Conservation (phyloP, 805 yeast genomes). For the Cyberlindnera samutprakarnensis region DNA sequence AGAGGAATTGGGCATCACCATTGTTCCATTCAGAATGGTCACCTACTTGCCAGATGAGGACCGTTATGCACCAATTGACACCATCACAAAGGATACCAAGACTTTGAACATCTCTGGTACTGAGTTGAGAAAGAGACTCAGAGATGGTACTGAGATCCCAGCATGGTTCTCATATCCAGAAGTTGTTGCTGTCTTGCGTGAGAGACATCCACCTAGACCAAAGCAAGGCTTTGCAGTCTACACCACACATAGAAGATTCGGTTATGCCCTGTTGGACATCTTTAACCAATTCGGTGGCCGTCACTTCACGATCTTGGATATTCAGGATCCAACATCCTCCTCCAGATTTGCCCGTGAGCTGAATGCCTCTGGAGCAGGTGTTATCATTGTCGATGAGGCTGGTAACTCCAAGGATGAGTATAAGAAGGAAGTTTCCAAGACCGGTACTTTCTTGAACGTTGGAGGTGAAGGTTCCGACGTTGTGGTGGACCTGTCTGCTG, state of each 20-base stretch:
- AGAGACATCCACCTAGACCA: constrained; percentile 86
- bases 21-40: constrained; percentile 95
- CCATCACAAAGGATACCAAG: constrained; percentile 69
- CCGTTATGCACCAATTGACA: constrained; percentile 91
- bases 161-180: constrained; percentile 98
- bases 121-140: constrained; percentile 80
- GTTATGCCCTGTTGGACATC: constrained; percentile 82
- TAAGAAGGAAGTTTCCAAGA: constrained; percentile 31
- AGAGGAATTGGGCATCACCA: constrained; percentile 77
- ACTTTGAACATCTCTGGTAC: constrained; percentile 94
- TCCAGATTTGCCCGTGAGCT: constrained; percentile 67
- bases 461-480: constrained; percentile 49
- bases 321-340: constrained; percentile 32
- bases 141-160: constrained; percentile 83
- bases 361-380: constrained; percentile 88
- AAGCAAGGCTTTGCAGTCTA: constrained; percentile 82
- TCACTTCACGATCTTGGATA: constrained; percentile 44
- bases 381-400: constrained; percentile 46
- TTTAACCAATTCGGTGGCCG: constrained; percentile 86
- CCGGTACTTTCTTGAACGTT: constrained; percentile 39
- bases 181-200: constrained; percentile 85
- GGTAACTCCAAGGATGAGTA: constrained; percentile 4
- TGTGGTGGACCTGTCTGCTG: constrained; percentile 43
- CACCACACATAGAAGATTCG: constrained; percentile 55
- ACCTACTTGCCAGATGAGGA: constrained; percentile 94